A percentile compares a stretch with the other conserved stretches of the same genome.
Evolutionary conservation across 768 basidiomycete species (phyloP).

Genomic region (Leucocoprinus sp.): DNA sequence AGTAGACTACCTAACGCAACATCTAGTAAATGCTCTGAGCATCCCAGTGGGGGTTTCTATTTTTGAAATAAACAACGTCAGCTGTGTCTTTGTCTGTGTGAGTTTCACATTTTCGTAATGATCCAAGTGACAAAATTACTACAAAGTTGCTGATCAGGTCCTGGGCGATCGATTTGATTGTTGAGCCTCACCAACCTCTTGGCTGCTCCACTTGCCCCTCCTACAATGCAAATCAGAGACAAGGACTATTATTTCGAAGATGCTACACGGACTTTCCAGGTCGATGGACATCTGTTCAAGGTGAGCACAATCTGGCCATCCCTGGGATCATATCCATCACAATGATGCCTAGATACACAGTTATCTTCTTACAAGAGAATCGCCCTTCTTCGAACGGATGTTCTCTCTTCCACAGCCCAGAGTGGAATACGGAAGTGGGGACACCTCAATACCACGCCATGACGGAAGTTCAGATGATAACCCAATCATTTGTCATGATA

Average conservation of each 20-base stretch:
- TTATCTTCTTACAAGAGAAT: background rate
- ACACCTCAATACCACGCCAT: background rate
- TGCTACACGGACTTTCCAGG: background rate
- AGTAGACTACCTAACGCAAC: too few relatives aligned
- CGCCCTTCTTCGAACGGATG: background rate
- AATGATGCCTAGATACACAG: background rate
- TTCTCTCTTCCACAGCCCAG: background rate
- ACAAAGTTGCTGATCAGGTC: too few relatives aligned
- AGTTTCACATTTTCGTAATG: too few relatives aligned
- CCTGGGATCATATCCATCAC: background rate
- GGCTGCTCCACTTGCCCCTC: slow-evolving; percentile 8
- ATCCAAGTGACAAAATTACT: too few relatives aligned
- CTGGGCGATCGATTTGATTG: too few relatives aligned
- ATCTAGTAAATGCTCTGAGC: too few relatives aligned
- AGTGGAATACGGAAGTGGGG: background rate
- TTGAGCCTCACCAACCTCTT: too few relatives aligned
- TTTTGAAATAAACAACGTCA: too few relatives aligned
- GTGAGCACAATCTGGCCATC: background rate
- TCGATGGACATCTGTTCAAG: background rate
- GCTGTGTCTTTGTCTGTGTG: too few relatives aligned
- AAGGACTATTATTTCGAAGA: background rate
- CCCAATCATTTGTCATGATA: background rate
- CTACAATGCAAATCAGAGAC: slow-evolving; percentile 28
- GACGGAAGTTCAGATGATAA: background rate
- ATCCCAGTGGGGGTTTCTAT: too few relatives aligned